Percentiles rank a stretch among this genome's conserved stretches.
phyloP scores from a whole-genome alignment of 2,329 filamentous ascomycete species.

The Cercospora zeae-maydis region DNA sequence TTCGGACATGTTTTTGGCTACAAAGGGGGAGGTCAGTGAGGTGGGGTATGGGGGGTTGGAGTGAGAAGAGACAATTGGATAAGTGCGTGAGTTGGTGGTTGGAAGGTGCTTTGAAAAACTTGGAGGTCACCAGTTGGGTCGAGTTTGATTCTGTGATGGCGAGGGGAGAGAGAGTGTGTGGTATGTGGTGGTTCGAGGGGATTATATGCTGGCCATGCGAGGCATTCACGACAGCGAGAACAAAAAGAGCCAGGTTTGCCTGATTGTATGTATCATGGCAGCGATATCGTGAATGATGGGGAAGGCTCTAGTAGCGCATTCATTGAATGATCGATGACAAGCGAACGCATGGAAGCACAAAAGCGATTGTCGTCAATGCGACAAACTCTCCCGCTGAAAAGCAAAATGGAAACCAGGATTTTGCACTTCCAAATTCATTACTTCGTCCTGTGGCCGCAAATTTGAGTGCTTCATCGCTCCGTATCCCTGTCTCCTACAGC shows the following conservation, averaged over 20 bases:
- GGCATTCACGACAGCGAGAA: not conserved
- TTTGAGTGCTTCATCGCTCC: no score
- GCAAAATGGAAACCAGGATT: no score
- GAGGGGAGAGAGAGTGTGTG: not conserved
- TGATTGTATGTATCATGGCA: not conserved
- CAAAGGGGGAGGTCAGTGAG: not conserved
- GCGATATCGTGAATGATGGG: not conserved
- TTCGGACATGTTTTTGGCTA: slow-evolving; percentile 1
- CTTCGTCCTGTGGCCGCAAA: no score
- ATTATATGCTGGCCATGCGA: not conserved
- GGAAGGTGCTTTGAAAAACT: not conserved
- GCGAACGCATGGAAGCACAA: not conserved
- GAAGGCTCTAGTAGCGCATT: not conserved
- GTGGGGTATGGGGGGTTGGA: not conserved
- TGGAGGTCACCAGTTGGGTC: not conserved
- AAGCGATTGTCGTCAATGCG: not conserved
- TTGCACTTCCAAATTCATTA: no score
- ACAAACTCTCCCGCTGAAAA: not conserved
- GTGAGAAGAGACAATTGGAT: not conserved
- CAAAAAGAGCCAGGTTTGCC: not conserved
- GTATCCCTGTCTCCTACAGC: no score
- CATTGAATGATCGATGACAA: not conserved
- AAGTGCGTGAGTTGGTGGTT: no score
- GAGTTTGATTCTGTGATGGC: not conserved
- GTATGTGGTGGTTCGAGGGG: not conserved